Evolutionary conservation across 2,329 filamentous ascomycete genomes (phyloP).

Genomic region (Talaromyces sp.): DNA sequence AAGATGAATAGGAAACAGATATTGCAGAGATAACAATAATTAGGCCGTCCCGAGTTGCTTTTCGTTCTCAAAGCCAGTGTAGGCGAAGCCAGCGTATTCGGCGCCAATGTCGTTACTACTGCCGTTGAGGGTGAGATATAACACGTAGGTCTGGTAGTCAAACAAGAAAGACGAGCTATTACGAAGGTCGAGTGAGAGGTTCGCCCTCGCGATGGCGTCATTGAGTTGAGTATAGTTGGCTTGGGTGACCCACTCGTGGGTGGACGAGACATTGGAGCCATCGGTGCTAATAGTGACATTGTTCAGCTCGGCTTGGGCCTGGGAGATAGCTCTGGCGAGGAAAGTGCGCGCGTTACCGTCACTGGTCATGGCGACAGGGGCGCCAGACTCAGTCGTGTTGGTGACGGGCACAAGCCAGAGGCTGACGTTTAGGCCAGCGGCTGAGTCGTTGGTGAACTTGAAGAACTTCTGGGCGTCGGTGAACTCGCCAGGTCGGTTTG

Average conservation of each 20-base stretch:
- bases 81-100: background rate
- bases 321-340: background rate
- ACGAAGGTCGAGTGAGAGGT: background rate
- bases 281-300: background rate
- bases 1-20: no score
- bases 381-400: background rate
- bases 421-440: background rate
- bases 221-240: background rate
- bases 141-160: background rate
- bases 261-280: background rate
- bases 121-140: background rate
- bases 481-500: background rate
- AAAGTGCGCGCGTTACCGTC: background rate
- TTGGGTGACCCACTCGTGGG: background rate
- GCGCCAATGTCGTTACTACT: slow-evolving; percentile 1
- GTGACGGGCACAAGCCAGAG: background rate
- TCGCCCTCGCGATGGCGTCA: background rate
- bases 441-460: slow-evolving; percentile 1
- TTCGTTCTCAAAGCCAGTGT: background rate
- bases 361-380: background rate
- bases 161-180: background rate
- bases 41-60: background rate
- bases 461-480: slow-evolving; percentile 1
- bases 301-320: background rate
- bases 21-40: no score